Percentiles rank a stretch among this genome's conserved stretches.
phyloP scores from a whole-genome alignment of 1,284 basidiomycete species.

The Coniferiporia weirii region DNA sequence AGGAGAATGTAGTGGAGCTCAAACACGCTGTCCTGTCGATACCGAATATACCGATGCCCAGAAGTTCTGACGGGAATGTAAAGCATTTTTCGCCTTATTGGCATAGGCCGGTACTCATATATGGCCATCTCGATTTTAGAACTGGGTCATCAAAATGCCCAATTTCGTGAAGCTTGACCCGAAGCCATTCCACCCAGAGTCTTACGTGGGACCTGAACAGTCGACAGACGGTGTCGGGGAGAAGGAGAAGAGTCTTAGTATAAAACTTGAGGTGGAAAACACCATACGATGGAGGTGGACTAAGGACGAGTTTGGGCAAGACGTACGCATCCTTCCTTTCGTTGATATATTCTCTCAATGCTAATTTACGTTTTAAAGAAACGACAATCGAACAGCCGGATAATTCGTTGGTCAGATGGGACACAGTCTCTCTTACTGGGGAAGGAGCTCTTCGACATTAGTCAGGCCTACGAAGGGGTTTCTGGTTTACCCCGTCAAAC shows the following conservation, averaged over 20 bases:
- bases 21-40: constrained; percentile 70
- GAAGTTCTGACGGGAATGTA: constrained; percentile 67
- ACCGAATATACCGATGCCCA: constrained; percentile 73
- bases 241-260: constrained; percentile 70
- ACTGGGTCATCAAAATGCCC: constrained; percentile 79
- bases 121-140: constrained; percentile 35
- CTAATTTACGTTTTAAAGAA: constrained; percentile 35
- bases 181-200: constrained; percentile 77
- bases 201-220: constrained; percentile 75
- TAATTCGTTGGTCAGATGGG: constrained; percentile 91
- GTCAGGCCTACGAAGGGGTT: constrained; percentile 67
- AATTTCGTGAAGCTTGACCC: constrained; percentile 81
- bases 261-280: constrained; percentile 85
- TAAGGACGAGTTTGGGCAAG: constrained; percentile 58
- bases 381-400: constrained; percentile 81
- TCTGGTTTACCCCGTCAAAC: constrained; percentile 51
- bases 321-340: constrained; percentile 43
- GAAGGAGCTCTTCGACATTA: constrained; percentile 87
- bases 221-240: constrained; percentile 45
- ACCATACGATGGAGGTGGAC: constrained; percentile 89
- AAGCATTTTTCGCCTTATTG: constrained; percentile 23
- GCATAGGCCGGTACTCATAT: neutral
- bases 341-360: constrained; percentile 4
- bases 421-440: constrained; percentile 82
- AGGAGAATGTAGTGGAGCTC: constrained; percentile 46